Evolutionary conservation across 2,329 filamentous ascomycete species (phyloP).

Genomic region (Myriosclerotinia duriaeana): DNA sequence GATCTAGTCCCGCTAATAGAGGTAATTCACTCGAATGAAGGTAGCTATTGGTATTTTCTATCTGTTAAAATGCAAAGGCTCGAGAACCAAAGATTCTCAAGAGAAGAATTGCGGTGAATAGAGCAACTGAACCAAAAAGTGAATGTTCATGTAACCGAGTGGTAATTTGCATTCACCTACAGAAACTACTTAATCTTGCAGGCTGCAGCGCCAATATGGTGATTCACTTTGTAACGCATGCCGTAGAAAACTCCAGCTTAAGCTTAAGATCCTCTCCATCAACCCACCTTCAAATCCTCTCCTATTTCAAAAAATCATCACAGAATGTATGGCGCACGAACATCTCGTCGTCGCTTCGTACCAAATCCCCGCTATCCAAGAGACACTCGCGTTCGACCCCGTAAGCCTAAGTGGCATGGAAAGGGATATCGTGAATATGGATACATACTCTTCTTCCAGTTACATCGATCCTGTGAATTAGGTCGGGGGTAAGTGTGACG

Average conservation of each 20-base stretch:
- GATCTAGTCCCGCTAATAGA: too few species aligned
- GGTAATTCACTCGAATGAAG: too few species aligned
- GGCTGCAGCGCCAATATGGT: too few species aligned
- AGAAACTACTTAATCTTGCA: too few species aligned
- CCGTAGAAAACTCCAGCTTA: too few species aligned
- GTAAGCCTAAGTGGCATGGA: background rate
- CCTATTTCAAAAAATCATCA: background rate
- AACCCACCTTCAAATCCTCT: background rate
- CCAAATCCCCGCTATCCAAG: background rate
- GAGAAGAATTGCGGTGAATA: background rate
- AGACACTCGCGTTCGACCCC: background rate
- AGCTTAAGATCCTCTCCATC: too few species aligned
- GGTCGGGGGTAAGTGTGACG: background rate
- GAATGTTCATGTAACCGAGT: background rate
- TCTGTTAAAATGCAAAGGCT: background rate
- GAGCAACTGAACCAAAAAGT: background rate
- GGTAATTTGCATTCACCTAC: background rate
- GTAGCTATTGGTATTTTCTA: background rate
- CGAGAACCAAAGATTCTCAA: background rate
- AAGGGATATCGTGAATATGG: background rate
- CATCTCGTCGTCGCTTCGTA: background rate
- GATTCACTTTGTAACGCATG: too few species aligned
- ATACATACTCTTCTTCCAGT: background rate
- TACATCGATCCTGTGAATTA: background rate
- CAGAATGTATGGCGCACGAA: background rate